Evolutionary conservation across 768 basidiomycete species (phyloP), one percentile per base, ranked within the genome.

Genomic region (Hygrocybe punicea): DNA sequence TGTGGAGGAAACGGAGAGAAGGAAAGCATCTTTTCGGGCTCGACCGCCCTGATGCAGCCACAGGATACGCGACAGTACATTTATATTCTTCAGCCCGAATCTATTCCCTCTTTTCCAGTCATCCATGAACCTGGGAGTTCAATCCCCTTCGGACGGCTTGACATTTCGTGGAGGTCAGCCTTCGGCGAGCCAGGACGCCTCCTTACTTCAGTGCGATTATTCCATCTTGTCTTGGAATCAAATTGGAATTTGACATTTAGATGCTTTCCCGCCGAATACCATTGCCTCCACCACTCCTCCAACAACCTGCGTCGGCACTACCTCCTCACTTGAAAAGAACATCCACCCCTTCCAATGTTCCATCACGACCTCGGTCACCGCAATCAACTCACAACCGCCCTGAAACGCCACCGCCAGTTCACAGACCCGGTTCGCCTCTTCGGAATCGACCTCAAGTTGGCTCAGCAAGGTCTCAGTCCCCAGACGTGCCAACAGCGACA

Each of bases 51-150:
- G 21, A 85, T 97, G 75, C 85, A 91, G 53, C 88, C 95, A 2
- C 87, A 91, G 63, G 89, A 92, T 65, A 80, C 84, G 57, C 81
- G 92, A 29, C 95, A 98, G 69, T 93, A 93, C 64, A 81, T 96
- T 40, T 98, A 92, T 66, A 82, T 92, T 51, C 79, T 97, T 21
- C 79, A 74, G 1, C 89, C 89, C 2, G 77, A 69, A 47, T 60
- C 55, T 11, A 50, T 73, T 3, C 76, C 81, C 1, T 59, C 76
- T 0, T 72, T 78, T 25, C 83, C 85, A 11, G 70, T 78, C 1
- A 65, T 71, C 4, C 80, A 83, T 63, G 67, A 79, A 2, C 86
- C 91, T 0, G 95, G 95, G 2, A 79, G 79, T 21, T 74, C 87
- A 40, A 80, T 95, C 16, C 82, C 91, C 14, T 81, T 97, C 3